phyloP scores from a whole-genome alignment of 1,284 basidiomycete genomes.

The Pseudozyma thailandica region DNA sequence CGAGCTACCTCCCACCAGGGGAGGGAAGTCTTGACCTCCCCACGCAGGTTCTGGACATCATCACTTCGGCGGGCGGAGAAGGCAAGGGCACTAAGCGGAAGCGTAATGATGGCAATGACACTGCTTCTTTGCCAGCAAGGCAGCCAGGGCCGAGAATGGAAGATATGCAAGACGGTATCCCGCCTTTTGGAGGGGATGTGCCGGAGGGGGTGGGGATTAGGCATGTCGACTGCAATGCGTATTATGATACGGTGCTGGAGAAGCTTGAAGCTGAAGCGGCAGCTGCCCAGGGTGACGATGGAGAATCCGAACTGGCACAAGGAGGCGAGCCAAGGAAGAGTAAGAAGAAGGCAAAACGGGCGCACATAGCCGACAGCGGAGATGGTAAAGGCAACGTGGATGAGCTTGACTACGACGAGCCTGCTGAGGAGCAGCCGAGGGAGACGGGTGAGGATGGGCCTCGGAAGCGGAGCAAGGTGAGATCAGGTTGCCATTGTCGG shows the following conservation, averaged over 20 bases:
- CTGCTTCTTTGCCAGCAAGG: not conserved
- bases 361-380: not conserved
- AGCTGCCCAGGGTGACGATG: constrained; percentile 1
- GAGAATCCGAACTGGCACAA: not conserved
- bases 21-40: constrained; percentile 11
- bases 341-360: not conserved
- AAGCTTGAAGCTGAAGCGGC: constrained; percentile 6
- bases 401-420: constrained; percentile 8
- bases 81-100: constrained; percentile 16
- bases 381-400: not conserved
- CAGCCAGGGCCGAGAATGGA: no score
- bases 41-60: not conserved
- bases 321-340: not conserved
- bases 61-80: not conserved
- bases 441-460: not conserved
- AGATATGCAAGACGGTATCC: not conserved
- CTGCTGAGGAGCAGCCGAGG: no score
- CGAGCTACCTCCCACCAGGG: constrained; percentile 7
- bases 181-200: constrained; percentile 11
- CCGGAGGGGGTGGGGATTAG: constrained; percentile 9
- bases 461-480: not conserved
- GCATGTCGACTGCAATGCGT: constrained; percentile 31
- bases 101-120: not conserved
- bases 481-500: no score
- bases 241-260: constrained; percentile 12